Conservation (phyloP, 108 stramenopile genomes). For the Cyclotella baltica region DNA sequence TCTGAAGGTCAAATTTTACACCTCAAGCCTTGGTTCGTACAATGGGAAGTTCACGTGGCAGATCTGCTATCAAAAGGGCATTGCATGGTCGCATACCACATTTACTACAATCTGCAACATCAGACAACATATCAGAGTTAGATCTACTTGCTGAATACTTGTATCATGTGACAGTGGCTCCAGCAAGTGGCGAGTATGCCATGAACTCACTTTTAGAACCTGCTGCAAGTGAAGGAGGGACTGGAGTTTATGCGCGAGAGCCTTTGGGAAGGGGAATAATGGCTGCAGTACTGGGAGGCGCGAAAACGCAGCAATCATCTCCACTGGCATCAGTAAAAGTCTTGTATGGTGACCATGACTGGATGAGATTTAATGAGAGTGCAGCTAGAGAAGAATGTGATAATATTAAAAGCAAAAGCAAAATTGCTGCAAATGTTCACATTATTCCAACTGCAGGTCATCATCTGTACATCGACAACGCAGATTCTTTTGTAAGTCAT, state of each 20-base stretch:
- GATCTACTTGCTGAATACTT: conserved; percentile 57
- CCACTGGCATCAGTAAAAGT: conserved; percentile 46
- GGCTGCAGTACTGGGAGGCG: neutral
- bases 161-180: conserved; percentile 60
- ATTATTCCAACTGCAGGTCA: conserved; percentile 54
- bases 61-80: conserved; percentile 31
- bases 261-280: conserved; percentile 49
- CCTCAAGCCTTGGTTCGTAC: conserved; percentile 52
- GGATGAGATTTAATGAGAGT: conserved; percentile 56
- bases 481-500: conserved; percentile 35
- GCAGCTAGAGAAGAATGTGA: conserved; percentile 44
- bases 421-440: conserved; percentile 37
- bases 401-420: conserved; percentile 19
- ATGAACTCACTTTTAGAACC: conserved; percentile 60
- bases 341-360: conserved; percentile 58
- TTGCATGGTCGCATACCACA: conserved; percentile 56
- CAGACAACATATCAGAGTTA: conserved; percentile 19
- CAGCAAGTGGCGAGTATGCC: conserved; percentile 61
- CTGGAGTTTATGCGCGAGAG: conserved; percentile 55
- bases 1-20: conserved; percentile 61
- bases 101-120: conserved; percentile 9
- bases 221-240: conserved; percentile 36
- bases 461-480: conserved; percentile 62
- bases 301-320: conserved; percentile 1
- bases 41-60: conserved; percentile 54